A percentile compares a stretch with the other conserved stretches of the same genome.
These are phyloP conservation scores for Phytophthora capsici DNA, from an alignment of 352 stramenopile genomes.

Conservation along the genomic window DNA sequence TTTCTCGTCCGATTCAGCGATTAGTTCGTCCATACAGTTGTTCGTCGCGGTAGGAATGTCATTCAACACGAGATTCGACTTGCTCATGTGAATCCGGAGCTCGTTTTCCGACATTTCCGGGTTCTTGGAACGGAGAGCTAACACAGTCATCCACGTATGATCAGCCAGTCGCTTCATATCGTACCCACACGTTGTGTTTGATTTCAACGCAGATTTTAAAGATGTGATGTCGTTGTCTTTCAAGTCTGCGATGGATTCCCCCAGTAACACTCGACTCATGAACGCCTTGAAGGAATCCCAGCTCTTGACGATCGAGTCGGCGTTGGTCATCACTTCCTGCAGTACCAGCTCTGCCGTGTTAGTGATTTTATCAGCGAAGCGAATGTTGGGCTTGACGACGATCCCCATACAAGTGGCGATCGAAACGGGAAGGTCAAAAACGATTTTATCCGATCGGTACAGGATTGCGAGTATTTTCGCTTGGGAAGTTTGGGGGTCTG, in stretches of 20 bases:
- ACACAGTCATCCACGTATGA: constrained; percentile 19
- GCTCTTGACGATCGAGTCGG: constrained; percentile 22
- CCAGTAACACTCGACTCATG: constrained; percentile 14
- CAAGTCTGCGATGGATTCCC: constrained; percentile 12
- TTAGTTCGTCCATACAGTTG: constrained; percentile 40
- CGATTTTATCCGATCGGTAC: constrained; percentile 39
- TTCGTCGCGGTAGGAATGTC: constrained; percentile 47
- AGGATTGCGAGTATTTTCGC: constrained; percentile 38
- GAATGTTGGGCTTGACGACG: constrained; percentile 2
- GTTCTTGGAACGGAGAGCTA: constrained; percentile 10
- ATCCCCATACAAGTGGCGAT: constrained; percentile 42
- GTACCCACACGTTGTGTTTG: constrained; percentile 23
- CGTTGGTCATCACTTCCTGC: constrained; percentile 33
- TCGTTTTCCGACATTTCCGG: constrained; percentile 25
- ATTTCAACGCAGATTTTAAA: constrained; percentile 15
- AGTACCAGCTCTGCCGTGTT: constrained; percentile 30
- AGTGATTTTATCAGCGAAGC: constrained; percentile 24
- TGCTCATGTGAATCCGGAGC: constrained; percentile 21
- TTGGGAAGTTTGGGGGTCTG: constrained; percentile 25
- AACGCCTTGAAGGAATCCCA: constrained; percentile 20
- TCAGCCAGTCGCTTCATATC: constrained; percentile 29
- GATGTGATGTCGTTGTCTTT: constrained; percentile 19
- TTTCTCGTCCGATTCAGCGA: constrained; percentile 7
- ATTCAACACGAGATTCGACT: constrained; percentile 45
- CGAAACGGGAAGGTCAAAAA: constrained; percentile 45